Evolutionary conservation across 202 grass and related monocot species (phyloP), one percentile per base, ranked within the genome.

Genomic region (Elaeis oleifera): DNA sequence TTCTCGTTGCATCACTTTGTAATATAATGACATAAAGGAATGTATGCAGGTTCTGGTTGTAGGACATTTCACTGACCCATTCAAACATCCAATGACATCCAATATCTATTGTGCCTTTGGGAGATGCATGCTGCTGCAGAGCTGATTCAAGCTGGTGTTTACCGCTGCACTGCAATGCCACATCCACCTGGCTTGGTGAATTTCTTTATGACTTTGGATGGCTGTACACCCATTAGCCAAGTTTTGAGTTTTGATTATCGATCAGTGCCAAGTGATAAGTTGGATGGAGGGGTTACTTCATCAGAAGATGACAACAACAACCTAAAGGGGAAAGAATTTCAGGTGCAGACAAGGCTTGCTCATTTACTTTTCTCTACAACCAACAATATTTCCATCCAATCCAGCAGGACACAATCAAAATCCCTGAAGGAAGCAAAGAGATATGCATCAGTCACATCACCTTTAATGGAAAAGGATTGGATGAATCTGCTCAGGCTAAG

Each of bases 391-490:
- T 51, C 53, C 6, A 73, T 9, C 50, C 49, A 73, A 31, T 63
- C 68, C 54, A 75, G 71, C 81, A 84, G 59, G 65, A 83, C 77
- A 53, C 69, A 58, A 51, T 85, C 58, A 71, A 86, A 84, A 65
- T 71, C 14, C 59, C 79, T 80, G 79, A 82, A 71, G 59, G 82
- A 81, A 80, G 85, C 49, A 73, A 63, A 71, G 71, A 68, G 75
- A 39, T 86, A 89, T 89, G 71, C 56, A 9, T 78, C 73, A 74
- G 74, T 70, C 51, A 78, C 90, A 15, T 92, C 88, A 62, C 54
- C 72, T 66, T 83, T 78, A 3, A 18, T 80, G 59, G 84, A 92
- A 68, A 99, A 92, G 66, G 73, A 89, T 71, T 99, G 94, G 94
- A 71, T 55, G 55, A 58, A 84, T 79, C 63, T 92, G 29, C 65